Evolutionary conservation across 305 asterid genomes (phyloP).

Genomic region (Lippia alba): DNA sequence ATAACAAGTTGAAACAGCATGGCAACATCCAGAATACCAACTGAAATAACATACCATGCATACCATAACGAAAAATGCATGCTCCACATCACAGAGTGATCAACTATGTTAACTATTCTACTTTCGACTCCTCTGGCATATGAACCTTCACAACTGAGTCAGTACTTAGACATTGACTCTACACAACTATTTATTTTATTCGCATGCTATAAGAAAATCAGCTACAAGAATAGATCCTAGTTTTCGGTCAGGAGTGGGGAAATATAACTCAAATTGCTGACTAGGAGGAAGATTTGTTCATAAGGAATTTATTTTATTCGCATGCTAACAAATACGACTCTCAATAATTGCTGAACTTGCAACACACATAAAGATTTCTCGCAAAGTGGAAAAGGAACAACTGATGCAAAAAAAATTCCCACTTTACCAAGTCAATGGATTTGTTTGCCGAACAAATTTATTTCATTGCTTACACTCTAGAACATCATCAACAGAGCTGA

Average conservation of each 20-base stretch:
- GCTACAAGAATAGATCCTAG: neutral
- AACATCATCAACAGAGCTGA: conserved; percentile 3
- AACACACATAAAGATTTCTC: neutral
- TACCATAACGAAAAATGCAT: neutral
- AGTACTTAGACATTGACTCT: too few relatives aligned
- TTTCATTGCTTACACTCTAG: conserved; percentile 1
- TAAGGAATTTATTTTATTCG: neutral
- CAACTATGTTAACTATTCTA: too few relatives aligned
- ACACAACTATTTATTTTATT: too few relatives aligned
- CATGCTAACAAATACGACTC: neutral
- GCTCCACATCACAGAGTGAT: too few relatives aligned
- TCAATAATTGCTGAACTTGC: neutral
- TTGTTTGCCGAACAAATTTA: neutral
- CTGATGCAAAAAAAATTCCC: neutral
- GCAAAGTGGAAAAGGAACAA: neutral
- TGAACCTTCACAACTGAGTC: too few relatives aligned
- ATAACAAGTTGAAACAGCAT: neutral
- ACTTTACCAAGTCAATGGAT: neutral
- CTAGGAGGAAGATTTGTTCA: neutral
- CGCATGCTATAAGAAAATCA: too few relatives aligned
- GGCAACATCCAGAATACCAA: neutral
- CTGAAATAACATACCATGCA: too few relatives aligned
- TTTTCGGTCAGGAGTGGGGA: neutral
- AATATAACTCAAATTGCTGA: neutral
- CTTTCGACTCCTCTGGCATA: too few relatives aligned